Base-by-base conservation (phyloP, 345 rosid species). In the Acer saccharum region DNA sequence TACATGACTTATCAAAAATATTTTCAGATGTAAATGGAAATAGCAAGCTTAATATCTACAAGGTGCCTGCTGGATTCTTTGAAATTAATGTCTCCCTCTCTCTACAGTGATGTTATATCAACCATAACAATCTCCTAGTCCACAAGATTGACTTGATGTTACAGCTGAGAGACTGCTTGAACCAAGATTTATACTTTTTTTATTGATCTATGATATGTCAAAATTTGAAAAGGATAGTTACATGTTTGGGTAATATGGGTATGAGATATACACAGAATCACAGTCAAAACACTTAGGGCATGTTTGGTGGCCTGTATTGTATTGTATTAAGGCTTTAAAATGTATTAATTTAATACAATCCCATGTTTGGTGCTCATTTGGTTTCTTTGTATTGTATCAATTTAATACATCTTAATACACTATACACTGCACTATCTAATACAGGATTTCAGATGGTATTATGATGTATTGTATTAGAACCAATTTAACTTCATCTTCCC, bases 71-170 rank as follows among this genome's bases (percentile, higher is more conserved):
- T 57, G 32, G 67, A 50, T 71, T 71, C 23, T 73, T 57, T 85
- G 75, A 83, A 83, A 72, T 69, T 67, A 35, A 25, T 74, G 60
- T 79, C 77, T 82, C 65, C 69, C 72, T 73, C 5, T 32, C 35
- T 4, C 67, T 82, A 85, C 86, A 84, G 81, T 65, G 84, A 71
- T 73, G 81, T 75, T 78, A 48, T 20, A 75, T 74, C 87, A 62
- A 71, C 82, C 57, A 70, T 82, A 61, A 61, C 77, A 21, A 55
- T 84, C 77, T 84, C 85, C 23, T 65, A 68, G 83, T 79, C 84
- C 43, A 76, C 80, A 71, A 84, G 83, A 77, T 74, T 81, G 75
- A 75, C 63, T 23, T 75, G 0, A 3, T 17, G 21, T 50, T 69
- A 69, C 2, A 14, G 14, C 25, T 48, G 21, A 50, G 73, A 48